phyloP scores from a whole-genome alignment of 2,329 filamentous ascomycete genomes.

The Penicillium palitans region DNA sequence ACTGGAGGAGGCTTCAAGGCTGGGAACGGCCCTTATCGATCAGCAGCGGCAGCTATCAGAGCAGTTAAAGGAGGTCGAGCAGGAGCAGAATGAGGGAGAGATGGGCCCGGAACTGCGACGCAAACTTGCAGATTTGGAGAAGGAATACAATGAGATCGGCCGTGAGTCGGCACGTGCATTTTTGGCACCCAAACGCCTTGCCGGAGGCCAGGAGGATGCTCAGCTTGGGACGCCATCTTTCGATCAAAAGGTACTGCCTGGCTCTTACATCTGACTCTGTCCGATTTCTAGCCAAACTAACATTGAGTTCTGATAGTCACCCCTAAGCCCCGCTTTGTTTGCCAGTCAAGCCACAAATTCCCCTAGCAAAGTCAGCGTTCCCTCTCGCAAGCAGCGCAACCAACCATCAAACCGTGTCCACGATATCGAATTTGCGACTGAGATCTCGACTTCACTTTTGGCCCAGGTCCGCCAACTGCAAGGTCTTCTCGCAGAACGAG shows the following conservation, averaged over 20 bases:
- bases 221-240: slow-evolving; percentile 46
- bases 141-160: slow-evolving; percentile 92
- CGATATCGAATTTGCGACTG: slow-evolving; percentile 97
- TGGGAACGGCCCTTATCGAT: slow-evolving; percentile 82
- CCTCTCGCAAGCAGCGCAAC: slow-evolving; percentile 84
- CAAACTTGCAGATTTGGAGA: slow-evolving; percentile 83
- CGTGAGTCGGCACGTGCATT: slow-evolving; percentile 86
- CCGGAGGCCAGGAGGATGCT: slow-evolving; percentile 66
- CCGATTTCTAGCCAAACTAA: slow-evolving; percentile 12
- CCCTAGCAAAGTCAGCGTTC: slow-evolving; percentile 83
- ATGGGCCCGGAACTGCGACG: slow-evolving; percentile 79
- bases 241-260: slow-evolving; percentile 47
- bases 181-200: slow-evolving; percentile 74
- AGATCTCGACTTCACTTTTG: slow-evolving; percentile 92
- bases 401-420: slow-evolving; percentile 85
- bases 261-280: not conserved
- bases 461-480: slow-evolving; percentile 93
- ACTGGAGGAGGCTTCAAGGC: slow-evolving; percentile 83
- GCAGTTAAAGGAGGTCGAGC: slow-evolving; percentile 79
- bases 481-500: slow-evolving; percentile 77
- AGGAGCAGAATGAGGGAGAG: slow-evolving; percentile 71
- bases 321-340: slow-evolving; percentile 73
- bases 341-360: slow-evolving; percentile 81
- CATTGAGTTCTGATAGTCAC: slow-evolving; percentile 52
- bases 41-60: slow-evolving; percentile 83